Evolutionary conservation across 2,329 filamentous ascomycete genomes (phyloP).

Genomic region (Sporothrix brasiliensis): DNA sequence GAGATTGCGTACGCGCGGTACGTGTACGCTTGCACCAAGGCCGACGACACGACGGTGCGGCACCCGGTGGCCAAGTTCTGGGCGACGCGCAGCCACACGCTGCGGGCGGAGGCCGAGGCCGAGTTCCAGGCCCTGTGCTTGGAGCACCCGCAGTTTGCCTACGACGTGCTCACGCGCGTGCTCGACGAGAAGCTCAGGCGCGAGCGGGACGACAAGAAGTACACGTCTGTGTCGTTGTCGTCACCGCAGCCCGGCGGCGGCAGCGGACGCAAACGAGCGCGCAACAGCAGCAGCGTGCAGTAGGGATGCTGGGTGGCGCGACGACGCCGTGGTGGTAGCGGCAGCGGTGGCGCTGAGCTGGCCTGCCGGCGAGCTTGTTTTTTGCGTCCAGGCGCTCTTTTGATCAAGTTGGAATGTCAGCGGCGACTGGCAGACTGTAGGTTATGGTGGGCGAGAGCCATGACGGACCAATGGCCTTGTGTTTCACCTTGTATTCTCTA

Average conservation of each 20-base stretch:
- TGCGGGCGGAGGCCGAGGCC: conserved; percentile 81
- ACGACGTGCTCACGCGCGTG: conserved; percentile 78
- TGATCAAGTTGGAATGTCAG: neutral
- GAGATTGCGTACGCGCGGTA: conserved; percentile 92
- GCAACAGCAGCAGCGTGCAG: conserved; percentile 50
- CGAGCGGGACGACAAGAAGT: conserved; percentile 63
- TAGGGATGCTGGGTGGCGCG: neutral
- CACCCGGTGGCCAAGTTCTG: conserved; percentile 88
- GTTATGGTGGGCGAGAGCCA: neutral
- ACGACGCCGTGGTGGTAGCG: neutral
- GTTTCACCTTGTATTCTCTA: neutral
- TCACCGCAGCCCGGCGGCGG: conserved; percentile 45
- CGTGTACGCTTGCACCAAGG: conserved; percentile 75
- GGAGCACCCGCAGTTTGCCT: conserved; percentile 88
- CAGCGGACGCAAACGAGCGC: conserved; percentile 60
- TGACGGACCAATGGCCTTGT: neutral
- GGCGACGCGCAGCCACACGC: conserved; percentile 76
- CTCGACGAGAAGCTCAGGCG: conserved; percentile 68
- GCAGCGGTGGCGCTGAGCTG: no score
- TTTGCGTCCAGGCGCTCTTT: no score
- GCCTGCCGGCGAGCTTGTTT: neutral
- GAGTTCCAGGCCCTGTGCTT: conserved; percentile 85
- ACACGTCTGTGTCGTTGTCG: conserved; percentile 46
- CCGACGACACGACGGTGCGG: conserved; percentile 72
- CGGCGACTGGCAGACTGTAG: neutral